Percentiles rank a stretch among this genome's conserved stretches.
phyloP scores from a whole-genome alignment of 345 rosid species.

The Dipteronia sinensis region DNA sequence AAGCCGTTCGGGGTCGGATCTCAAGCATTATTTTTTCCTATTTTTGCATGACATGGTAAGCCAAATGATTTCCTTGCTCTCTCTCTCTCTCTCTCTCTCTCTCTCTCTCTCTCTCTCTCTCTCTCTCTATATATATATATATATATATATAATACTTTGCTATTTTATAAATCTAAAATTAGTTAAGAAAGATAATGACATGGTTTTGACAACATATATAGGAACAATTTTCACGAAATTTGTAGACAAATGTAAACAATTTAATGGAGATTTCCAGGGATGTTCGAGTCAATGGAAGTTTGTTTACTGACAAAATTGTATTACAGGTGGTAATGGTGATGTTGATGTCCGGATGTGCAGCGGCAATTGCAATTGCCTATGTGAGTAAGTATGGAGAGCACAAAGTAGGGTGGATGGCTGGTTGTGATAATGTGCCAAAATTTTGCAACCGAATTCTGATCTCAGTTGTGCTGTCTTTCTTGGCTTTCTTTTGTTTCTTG shows the following conservation, averaged over 20 bases:
- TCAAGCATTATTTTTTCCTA: constrained; percentile 33
- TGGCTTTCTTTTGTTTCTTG: constrained; percentile 47
- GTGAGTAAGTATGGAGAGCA: constrained; percentile 48
- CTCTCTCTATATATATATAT: no score
- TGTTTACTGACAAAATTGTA: neutral
- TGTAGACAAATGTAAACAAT: neutral
- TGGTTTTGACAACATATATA: no score
- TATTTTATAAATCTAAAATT: neutral
- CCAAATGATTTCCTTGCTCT: neutral
- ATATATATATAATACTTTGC: neutral
- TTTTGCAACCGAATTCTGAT: constrained; percentile 43
- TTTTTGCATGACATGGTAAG: constrained; percentile 59
- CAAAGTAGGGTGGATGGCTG: constrained; percentile 38
- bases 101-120: no score
- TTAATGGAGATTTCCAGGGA: neutral
- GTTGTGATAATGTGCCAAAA: constrained; percentile 37
- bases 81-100: no score
- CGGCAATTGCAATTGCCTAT: constrained; percentile 53
- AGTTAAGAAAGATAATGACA: no score
- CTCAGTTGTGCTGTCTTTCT: constrained; percentile 46
- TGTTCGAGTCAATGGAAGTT: neutral
- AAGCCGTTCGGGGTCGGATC: constrained; percentile 25
- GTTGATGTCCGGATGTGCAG: constrained; percentile 53
- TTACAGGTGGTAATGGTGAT: constrained; percentile 54
- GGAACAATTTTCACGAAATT: no score